Conservation (phyloP, 73 alveolate genomes). For the Uronychia setigera region DNA sequence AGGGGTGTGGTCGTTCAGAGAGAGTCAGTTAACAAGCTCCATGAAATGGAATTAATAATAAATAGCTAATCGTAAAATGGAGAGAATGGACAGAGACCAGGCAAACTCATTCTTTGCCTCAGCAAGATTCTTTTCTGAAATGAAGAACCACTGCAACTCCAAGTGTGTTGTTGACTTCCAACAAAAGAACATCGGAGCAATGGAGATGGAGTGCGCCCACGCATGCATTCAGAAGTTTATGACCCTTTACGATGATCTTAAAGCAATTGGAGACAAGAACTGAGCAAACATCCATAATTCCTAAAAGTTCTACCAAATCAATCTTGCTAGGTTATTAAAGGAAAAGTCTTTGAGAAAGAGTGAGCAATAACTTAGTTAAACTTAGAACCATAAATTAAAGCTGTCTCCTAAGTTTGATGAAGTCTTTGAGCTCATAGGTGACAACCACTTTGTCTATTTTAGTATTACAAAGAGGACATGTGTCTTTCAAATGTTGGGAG, state of each 20-base stretch:
- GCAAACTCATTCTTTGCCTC: constrained; percentile 31
- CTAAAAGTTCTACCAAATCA: no score
- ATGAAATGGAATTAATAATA: no score
- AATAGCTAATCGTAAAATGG: no score
- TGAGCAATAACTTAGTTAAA: not conserved
- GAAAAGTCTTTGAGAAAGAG: no score
- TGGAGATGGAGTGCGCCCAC: constrained; percentile 51
- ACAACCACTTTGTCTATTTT: constrained; percentile 21
- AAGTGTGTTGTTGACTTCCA: constrained; percentile 50
- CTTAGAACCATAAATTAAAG: constrained; percentile 25
- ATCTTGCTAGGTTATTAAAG: no score
- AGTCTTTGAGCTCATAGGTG: constrained; percentile 23
- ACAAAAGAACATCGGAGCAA: constrained; percentile 35
- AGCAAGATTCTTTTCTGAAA: constrained; percentile 14
- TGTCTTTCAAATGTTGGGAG: constrained; percentile 15
- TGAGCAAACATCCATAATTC: no score
- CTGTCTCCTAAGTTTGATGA: constrained; percentile 16
- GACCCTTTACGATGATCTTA: constrained; percentile 33
- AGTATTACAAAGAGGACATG: constrained; percentile 37
- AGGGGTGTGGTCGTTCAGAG: no score
- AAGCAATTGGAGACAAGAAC: not conserved
- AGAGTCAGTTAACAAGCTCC: no score
- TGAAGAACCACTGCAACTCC: constrained; percentile 12
- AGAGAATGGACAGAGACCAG: not conserved
- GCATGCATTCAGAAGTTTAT: constrained; percentile 34